Evolutionary conservation across 2,329 filamentous ascomycete species (phyloP).

Genomic region (Arthrobotrys pseudoclavata): DNA sequence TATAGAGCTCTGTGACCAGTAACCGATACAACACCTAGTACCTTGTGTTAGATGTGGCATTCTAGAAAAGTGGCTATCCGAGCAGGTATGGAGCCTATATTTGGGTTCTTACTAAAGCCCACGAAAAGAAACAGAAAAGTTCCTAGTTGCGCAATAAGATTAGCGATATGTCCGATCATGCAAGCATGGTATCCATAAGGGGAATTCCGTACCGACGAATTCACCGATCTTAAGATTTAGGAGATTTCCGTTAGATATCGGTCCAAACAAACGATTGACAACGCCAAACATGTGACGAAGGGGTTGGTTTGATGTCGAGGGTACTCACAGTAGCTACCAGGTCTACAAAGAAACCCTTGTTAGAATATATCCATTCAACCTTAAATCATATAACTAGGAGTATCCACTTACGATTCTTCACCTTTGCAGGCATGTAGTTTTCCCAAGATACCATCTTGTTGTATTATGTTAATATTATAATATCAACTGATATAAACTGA

Average conservation of each 20-base stretch:
- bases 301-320: slow-evolving; percentile 23
- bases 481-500: slow-evolving; percentile 17
- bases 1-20: slow-evolving; percentile 36
- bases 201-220: slow-evolving; percentile 46
- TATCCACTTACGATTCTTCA: slow-evolving; percentile 54
- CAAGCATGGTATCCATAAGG: slow-evolving; percentile 17
- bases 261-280: slow-evolving; percentile 18
- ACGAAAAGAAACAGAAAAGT: slow-evolving; percentile 55
- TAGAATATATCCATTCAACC: slow-evolving; percentile 12
- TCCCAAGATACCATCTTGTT: slow-evolving; percentile 28
- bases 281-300: slow-evolving; percentile 11
- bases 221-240: slow-evolving; percentile 33
- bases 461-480: slow-evolving; percentile 12
- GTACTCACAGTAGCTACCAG: slow-evolving; percentile 53
- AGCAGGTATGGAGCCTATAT: neutral
- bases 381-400: neutral
- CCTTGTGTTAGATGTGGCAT: slow-evolving; percentile 6
- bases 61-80: slow-evolving; percentile 9
- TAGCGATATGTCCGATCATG: slow-evolving; percentile 25
- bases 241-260: slow-evolving; percentile 21
- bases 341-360: slow-evolving; percentile 29
- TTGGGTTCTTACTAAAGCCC: slow-evolving; percentile 40
- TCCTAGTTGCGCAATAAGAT: slow-evolving; percentile 27
- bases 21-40: slow-evolving; percentile 37
- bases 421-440: slow-evolving; percentile 20